Evolutionary conservation across 352 stramenopile species (phyloP).

Genomic region (Globisporangium camurandrum): DNA sequence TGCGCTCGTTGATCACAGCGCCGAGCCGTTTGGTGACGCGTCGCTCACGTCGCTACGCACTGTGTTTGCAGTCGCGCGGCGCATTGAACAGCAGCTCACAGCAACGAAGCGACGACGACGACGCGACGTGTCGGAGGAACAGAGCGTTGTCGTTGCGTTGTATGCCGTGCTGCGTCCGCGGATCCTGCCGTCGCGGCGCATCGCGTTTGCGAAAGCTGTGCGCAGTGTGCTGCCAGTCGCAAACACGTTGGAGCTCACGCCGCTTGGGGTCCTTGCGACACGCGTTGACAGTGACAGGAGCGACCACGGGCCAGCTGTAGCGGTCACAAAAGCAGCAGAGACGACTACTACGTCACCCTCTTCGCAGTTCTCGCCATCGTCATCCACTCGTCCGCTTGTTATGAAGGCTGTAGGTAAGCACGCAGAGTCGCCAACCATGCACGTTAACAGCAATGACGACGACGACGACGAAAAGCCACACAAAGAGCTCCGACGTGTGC

Average conservation of each 20-base stretch:
- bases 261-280: slow-evolving; percentile 5
- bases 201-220: slow-evolving; percentile 35
- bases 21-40: slow-evolving; percentile 12
- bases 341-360: too few species aligned
- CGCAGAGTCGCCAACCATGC: background rate
- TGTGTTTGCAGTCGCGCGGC: slow-evolving; percentile 20
- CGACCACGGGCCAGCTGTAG: background rate
- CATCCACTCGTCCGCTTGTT: too few species aligned
- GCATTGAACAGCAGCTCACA: slow-evolving; percentile 4
- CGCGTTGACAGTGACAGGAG: background rate
- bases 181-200: slow-evolving; percentile 28
- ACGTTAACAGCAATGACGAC: slow-evolving; percentile 23
- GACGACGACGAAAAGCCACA: slow-evolving; percentile 33
- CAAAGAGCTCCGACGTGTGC: slow-evolving; percentile 23
- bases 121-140: slow-evolving; percentile 26
- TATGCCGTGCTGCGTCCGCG: slow-evolving; percentile 42
- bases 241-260: slow-evolving; percentile 32
- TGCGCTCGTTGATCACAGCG: slow-evolving; percentile 19
- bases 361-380: background rate
- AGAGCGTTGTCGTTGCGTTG: slow-evolving; percentile 32
- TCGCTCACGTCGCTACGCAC: slow-evolving; percentile 17
- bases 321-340: background rate
- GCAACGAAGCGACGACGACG: too few species aligned
- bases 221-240: slow-evolving; percentile 28
- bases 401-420: too few species aligned